Evolutionary conservation across 768 basidiomycete genomes (phyloP).

Genomic region (Mycena olivaceomarginata): DNA sequence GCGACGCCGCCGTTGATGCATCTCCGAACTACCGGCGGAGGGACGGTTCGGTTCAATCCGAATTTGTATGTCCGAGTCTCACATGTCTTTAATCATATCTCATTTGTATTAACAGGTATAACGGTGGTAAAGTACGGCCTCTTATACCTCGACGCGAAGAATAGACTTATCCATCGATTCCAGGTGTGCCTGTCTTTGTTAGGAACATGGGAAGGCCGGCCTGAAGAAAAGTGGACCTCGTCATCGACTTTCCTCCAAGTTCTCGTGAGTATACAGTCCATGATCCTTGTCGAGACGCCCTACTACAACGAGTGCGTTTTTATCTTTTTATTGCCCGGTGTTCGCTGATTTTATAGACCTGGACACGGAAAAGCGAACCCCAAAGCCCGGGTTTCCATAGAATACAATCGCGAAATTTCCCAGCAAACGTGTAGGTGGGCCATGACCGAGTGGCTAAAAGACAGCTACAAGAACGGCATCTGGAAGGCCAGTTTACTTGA

Average conservation of each 20-base stretch:
- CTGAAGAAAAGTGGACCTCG: conserved; percentile 68
- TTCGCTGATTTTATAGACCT: conserved; percentile 58
- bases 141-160: no score
- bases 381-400: conserved; percentile 57
- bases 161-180: conserved; percentile 48
- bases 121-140: conserved; percentile 35
- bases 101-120: conserved; percentile 25
- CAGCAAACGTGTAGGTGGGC: conserved; percentile 70
- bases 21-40: conserved; percentile 72
- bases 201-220: conserved; percentile 74
- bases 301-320: conserved; percentile 72
- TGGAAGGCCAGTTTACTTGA: conserved; percentile 64
- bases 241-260: conserved; percentile 74
- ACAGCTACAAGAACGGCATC: conserved; percentile 62
- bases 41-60: conserved; percentile 72
- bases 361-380: conserved; percentile 66
- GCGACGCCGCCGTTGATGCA: conserved; percentile 67
- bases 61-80: conserved; percentile 63
- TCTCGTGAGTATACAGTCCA: conserved; percentile 74
- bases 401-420: conserved; percentile 66
- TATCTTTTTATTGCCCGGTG: background rate
- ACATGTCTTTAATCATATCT: background rate
- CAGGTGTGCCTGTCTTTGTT: conserved; percentile 75
- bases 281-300: conserved; percentile 73
- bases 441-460: conserved; percentile 72